Evolutionary conservation across 108 stramenopile species (phyloP), one percentile per base, ranked within the genome.

Genomic region (Nitzschia inconspicua): DNA sequence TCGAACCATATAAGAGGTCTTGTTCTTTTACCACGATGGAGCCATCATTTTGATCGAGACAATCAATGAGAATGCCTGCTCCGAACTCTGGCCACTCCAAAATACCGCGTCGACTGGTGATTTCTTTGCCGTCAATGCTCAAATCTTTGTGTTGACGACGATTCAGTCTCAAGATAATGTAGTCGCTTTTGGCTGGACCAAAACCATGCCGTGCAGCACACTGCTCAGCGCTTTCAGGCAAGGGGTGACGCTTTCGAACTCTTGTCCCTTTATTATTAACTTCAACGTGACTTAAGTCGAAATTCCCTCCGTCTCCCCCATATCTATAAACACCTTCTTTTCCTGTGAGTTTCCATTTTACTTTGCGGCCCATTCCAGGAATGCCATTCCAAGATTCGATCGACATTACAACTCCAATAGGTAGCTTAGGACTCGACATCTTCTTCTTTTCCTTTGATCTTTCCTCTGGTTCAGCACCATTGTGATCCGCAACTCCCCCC

Each of bases 81-180:
- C 87, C 87, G 68, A 85, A 94, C 63, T 90, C 89, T 14, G 93
- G 93, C 78, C 78, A 82, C 56, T 94, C 93, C 48, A 94, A n/a
- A 3, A 94, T 66, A 26, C 87, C 91, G 31, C 82, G 73, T 35
- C 63, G 73, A 8, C 22, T 26, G 19, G 32, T 71, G 8, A 41
- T 36, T 3, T 24, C 18, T 39, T 49, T 63, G 16, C 44, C 49
- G 14, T 64, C 30, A n/a, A 29, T 39, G 14, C 8, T 42, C 42
- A 32, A 13, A 6, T 31, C 16, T 39, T 25, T 52, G 20, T 34
- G 10, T 39, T n/a, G 11, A 22, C 30, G 14, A 11, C 23, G 49
- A 6, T 53, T 37, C 29, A 92, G 40, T 19, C 90, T 66, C 9
- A 92, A 69, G 36, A 92, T 48, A 28, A 92, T 76, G 55, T 72